Percentiles rank a stretch among this genome's conserved stretches.
These are phyloP conservation scores for Poa annua DNA, from an alignment of 176 grass and related monocot species.

Conservation along the genomic window DNA sequence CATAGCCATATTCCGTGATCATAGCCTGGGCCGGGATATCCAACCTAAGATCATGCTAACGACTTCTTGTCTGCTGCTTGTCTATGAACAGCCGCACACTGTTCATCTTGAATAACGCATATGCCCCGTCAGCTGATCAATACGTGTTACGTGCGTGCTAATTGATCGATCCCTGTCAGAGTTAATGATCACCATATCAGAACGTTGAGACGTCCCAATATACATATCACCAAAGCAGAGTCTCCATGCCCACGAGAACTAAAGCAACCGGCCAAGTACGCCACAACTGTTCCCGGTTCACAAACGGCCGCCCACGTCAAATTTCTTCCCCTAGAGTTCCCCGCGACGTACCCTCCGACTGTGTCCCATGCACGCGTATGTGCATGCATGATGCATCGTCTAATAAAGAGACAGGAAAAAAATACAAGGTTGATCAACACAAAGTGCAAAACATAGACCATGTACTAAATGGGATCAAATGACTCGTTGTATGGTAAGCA, in stretches of 20 bases:
- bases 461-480: no score
- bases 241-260: not conserved
- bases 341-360: no score
- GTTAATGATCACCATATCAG: not conserved
- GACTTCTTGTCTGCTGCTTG: slow-evolving; percentile 51
- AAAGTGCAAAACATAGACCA: no score
- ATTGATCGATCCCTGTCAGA: not conserved
- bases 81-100: slow-evolving; percentile 22
- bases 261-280: slow-evolving; percentile 7
- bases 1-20: not conserved
- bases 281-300: no score
- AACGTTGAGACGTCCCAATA: not conserved
- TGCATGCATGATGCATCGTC: no score
- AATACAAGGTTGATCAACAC: no score
- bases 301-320: no score
- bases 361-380: no score
- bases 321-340: no score
- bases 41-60: slow-evolving; percentile 52
- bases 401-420: no score
- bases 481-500: no score
- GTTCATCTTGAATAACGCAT: not conserved
- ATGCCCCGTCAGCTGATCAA: not conserved
- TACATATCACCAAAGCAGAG: not conserved
- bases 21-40: slow-evolving; percentile 27
- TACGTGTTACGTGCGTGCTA: not conserved